Evolutionary conservation across 2,329 filamentous ascomycete species (phyloP).

Genomic region (Rhynchosporium graminicola): DNA sequence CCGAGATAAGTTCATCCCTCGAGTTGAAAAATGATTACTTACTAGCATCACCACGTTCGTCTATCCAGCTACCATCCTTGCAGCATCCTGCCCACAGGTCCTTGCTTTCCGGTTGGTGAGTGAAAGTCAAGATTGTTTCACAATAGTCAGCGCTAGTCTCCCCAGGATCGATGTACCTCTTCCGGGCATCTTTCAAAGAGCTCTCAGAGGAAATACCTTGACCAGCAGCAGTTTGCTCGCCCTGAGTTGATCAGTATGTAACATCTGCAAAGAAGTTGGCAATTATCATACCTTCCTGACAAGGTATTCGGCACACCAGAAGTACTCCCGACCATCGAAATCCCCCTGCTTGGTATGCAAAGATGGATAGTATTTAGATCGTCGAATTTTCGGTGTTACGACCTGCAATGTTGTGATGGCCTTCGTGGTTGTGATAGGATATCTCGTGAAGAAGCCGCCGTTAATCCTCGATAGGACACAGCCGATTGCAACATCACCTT

Average conservation of each 20-base stretch:
- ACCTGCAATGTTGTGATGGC: slow-evolving; percentile 8
- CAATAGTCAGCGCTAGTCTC: background rate
- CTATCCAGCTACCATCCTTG: background rate
- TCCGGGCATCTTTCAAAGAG: background rate
- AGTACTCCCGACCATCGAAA: background rate
- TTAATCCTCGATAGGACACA: slow-evolving; percentile 14
- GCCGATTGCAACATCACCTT: slow-evolving; percentile 22
- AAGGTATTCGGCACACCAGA: background rate
- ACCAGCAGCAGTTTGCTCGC: background rate
- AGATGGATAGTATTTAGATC: slow-evolving; percentile 5
- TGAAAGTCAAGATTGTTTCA: background rate
- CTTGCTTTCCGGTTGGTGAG: background rate
- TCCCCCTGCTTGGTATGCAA: background rate
- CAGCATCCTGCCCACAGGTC: background rate
- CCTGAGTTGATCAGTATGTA: background rate
- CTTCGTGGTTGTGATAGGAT: slow-evolving; percentile 10
- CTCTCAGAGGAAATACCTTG: background rate
- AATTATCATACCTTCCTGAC: background rate
- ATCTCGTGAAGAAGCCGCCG: slow-evolving; percentile 14
- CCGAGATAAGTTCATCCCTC: background rate
- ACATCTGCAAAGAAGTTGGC: background rate
- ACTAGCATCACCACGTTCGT: background rate
- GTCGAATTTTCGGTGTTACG: slow-evolving; percentile 7
- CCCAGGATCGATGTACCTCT: background rate
- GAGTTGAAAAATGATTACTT: background rate